Conservation (phyloP, 768 basidiomycete genomes). For the Leccinum boreale region DNA sequence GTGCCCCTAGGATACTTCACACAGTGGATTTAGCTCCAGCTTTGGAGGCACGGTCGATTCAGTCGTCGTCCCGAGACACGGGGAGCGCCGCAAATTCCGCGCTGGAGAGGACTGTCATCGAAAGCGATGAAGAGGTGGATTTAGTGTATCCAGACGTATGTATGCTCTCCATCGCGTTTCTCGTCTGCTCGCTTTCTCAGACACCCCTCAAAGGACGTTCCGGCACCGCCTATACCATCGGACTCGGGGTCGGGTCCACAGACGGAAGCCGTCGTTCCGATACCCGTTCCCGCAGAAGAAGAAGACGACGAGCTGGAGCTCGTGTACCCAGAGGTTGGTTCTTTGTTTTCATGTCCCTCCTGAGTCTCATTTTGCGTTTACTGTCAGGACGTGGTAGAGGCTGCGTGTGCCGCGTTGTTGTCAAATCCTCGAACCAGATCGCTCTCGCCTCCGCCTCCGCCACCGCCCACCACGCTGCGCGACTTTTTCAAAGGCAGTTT, state of each 20-base stretch:
- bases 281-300: background rate
- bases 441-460: background rate
- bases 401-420: background rate
- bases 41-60: too few species aligned
- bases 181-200: background rate
- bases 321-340: conserved; percentile 15
- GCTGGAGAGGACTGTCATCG: background rate
- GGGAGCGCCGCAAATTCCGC: background rate
- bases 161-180: background rate
- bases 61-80: too few species aligned
- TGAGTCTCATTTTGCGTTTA: background rate
- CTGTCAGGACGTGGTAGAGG: conserved; percentile 8
- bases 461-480: background rate
- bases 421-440: background rate
- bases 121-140: conserved; percentile 11
- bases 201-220: background rate
- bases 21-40: background rate
- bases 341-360: background rate
- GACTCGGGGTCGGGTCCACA: background rate
- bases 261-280: too few species aligned
- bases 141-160: conserved; percentile 26
- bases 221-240: background rate
- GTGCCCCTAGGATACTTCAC: background rate
- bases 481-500: background rate
- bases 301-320: conserved; percentile 14